Percentiles rank a stretch among this genome's conserved stretches.
phyloP scores from a whole-genome alignment of 2,329 filamentous ascomycete genomes.

The Xylaria sp. region DNA sequence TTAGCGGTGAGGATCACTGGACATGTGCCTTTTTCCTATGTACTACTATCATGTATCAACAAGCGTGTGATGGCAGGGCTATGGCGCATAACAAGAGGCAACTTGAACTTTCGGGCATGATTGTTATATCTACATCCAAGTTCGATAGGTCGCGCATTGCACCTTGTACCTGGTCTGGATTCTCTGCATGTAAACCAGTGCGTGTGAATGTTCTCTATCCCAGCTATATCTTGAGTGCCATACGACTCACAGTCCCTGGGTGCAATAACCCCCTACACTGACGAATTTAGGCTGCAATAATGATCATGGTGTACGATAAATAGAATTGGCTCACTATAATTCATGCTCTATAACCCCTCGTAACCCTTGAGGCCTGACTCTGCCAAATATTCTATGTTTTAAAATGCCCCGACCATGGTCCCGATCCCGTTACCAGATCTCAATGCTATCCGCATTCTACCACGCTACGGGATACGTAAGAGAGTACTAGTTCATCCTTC shows the following conservation, averaged over 20 bases:
- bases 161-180: not conserved
- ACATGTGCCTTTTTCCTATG: conserved; percentile 24
- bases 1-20: not conserved
- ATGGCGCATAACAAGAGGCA: not conserved
- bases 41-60: conserved; percentile 27
- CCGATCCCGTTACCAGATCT: conserved; percentile 17
- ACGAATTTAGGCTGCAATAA: no score
- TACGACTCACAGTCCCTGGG: not conserved
- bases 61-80: conserved; percentile 4
- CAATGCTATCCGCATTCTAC: not conserved
- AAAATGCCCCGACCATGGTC: conserved; percentile 28
- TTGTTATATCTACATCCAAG: not conserved
- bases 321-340: conserved; percentile 11
- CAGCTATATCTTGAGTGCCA: not conserved
- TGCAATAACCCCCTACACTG: no score
- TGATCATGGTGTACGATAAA: conserved; percentile 3
- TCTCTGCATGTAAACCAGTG: not conserved
- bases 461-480: not conserved
- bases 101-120: not conserved
- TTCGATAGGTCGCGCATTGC: not conserved
- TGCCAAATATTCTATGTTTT: conserved; percentile 23
- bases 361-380: conserved; percentile 8
- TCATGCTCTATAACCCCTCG: conserved; percentile 29
- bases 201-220: not conserved
- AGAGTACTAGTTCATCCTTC: not conserved